Conservation (phyloP, 2,329 filamentous ascomycete species). For the Chrysoporthe austroafricana region DNA sequence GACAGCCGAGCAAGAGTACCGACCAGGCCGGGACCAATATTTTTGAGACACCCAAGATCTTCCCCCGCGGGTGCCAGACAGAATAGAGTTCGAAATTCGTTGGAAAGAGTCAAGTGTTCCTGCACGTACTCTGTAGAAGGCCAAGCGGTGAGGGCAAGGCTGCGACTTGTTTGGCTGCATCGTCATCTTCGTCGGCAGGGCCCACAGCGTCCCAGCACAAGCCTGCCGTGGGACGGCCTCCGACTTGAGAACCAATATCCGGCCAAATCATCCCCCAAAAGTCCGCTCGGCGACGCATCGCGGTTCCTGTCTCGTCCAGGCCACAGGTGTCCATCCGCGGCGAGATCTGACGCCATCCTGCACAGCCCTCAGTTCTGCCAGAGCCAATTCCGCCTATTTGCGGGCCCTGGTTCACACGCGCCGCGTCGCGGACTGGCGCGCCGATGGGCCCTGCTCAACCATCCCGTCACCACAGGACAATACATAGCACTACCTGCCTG, state of each 20-base stretch:
- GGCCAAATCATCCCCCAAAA: constrained; percentile 24
- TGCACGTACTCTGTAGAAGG: constrained; percentile 33
- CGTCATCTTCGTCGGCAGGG: constrained; percentile 33
- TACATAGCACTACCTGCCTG: neutral
- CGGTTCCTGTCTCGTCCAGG: neutral
- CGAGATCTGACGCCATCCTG: neutral
- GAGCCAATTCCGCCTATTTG: neutral
- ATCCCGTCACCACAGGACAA: no score
- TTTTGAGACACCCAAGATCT: constrained; percentile 5
- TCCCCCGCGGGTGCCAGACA: constrained; percentile 1
- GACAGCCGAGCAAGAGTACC: neutral
- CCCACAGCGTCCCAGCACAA: constrained; percentile 6
- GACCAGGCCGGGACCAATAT: neutral
- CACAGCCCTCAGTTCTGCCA: neutral
- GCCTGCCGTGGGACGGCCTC: constrained; percentile 1
- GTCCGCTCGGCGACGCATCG: neutral
- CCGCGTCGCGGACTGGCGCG: constrained; percentile 8
- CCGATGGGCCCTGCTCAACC: neutral
- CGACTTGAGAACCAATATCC: constrained; percentile 33
- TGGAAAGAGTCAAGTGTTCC: constrained; percentile 27
- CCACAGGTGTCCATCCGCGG: neutral
- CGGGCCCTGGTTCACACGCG: neutral
- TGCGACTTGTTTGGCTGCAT: constrained; percentile 42
- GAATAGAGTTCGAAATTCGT: constrained; percentile 13
- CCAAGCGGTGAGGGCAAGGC: constrained; percentile 42